Conservation (phyloP, 345 rosid genomes). For the Populus tremula region DNA sequence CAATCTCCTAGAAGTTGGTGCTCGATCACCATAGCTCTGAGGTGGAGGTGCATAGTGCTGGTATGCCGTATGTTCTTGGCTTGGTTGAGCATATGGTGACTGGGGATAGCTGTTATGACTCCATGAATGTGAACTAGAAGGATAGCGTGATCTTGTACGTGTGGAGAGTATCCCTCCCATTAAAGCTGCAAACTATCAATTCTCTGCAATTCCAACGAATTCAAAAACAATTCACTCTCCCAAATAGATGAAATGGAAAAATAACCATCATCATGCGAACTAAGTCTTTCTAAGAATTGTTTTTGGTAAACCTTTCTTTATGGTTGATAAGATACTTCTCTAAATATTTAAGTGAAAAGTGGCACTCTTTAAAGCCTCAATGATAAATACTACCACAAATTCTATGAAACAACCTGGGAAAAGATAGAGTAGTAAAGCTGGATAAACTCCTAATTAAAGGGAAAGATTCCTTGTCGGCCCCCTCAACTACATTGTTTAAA, state of each 20-base stretch:
- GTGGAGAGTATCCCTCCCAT: constrained; percentile 62
- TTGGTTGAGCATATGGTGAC: constrained; percentile 41
- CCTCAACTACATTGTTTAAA: neutral
- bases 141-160: constrained; percentile 25
- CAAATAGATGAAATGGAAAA: neutral
- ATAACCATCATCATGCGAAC: neutral
- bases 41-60: constrained; percentile 38
- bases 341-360: neutral
- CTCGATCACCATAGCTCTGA: constrained; percentile 36
- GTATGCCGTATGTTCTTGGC: constrained; percentile 37
- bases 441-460: neutral
- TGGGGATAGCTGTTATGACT: constrained; percentile 35
- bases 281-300: neutral
- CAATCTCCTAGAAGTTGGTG: constrained; percentile 40
- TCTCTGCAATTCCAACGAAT: constrained; percentile 20
- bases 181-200: constrained; percentile 16
- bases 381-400: neutral
- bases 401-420: neutral
- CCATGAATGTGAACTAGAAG: constrained; percentile 48
- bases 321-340: neutral
- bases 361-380: neutral
- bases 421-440: neutral
- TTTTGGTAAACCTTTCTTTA: neutral
- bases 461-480: neutral
- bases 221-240: constrained; percentile 9